Evolutionary conservation across 441 rosid genomes (phyloP).

Genomic region (Omphalea diandra): DNA sequence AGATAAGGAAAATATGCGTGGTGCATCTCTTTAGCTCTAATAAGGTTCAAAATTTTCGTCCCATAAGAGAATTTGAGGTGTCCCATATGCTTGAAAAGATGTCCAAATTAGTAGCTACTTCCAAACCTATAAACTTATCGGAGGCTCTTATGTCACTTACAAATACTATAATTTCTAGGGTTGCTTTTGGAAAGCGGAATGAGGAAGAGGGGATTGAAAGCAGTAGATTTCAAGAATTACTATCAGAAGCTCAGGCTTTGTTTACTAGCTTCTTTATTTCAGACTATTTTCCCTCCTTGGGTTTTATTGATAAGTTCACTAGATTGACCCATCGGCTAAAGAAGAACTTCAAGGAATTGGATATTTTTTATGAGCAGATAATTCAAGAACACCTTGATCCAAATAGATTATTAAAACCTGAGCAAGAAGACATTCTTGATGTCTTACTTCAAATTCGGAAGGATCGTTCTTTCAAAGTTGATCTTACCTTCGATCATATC

Average conservation of each 20-base stretch:
- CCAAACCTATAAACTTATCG: slow-evolving; percentile 7
- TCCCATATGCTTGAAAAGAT: slow-evolving; percentile 32
- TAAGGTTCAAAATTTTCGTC: slow-evolving; percentile 32
- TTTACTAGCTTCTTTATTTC: slow-evolving; percentile 17
- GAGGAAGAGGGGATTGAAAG: slow-evolving; percentile 64
- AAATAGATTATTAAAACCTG: not conserved
- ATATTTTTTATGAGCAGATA: slow-evolving; percentile 21
- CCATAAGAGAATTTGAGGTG: slow-evolving; percentile 46
- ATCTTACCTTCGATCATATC: slow-evolving; percentile 23
- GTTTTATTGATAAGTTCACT: slow-evolving; percentile 23
- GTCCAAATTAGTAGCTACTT: not conserved
- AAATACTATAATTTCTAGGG: not conserved
- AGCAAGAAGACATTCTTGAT: slow-evolving; percentile 24
- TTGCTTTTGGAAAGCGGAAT: slow-evolving; percentile 26
- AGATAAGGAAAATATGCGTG: slow-evolving; percentile 22
- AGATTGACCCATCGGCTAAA: slow-evolving; percentile 14
- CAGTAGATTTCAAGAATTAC: slow-evolving; percentile 4
- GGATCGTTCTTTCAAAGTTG: slow-evolving; percentile 9
- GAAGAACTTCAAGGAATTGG: slow-evolving; percentile 21
- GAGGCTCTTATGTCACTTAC: slow-evolving; percentile 3
- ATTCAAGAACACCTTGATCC: slow-evolving; percentile 24
- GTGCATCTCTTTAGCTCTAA: slow-evolving; percentile 27
- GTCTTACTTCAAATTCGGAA: slow-evolving; percentile 21
- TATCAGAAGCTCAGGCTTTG: slow-evolving; percentile 8
- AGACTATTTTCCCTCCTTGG: slow-evolving; percentile 27